Percentiles rank a stretch among this genome's conserved stretches.
Conservation (phyloP, 495 filamentous ascomycete species). For the Tuber umbilicatum region DNA sequence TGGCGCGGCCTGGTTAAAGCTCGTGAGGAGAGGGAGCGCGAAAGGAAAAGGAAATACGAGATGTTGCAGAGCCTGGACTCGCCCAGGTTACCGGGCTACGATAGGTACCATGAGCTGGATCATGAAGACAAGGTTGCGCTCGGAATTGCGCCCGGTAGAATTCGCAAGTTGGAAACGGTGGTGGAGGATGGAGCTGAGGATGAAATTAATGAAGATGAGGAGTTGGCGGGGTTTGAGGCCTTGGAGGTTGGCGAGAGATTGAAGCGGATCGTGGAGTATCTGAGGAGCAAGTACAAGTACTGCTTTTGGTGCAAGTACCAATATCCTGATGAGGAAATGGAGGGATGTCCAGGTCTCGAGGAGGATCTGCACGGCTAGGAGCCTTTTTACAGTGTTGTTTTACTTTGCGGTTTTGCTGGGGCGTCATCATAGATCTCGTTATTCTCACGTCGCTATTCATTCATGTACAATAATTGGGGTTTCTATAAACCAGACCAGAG, state of each 20-base stretch:
- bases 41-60: slow-evolving; percentile 60
- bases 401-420: background rate
- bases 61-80: slow-evolving; percentile 57
- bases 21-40: slow-evolving; percentile 63
- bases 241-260: slow-evolving; percentile 60
- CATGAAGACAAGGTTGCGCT: slow-evolving; percentile 53
- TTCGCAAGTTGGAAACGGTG: background rate
- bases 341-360: slow-evolving; percentile 79
- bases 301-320: slow-evolving; percentile 95
- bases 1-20: slow-evolving; percentile 68
- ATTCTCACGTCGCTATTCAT: background rate
- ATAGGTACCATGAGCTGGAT: slow-evolving; percentile 50
- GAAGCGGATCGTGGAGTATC: slow-evolving; percentile 55
- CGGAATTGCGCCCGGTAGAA: slow-evolving; percentile 39
- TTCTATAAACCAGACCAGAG: background rate
- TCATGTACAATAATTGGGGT: background rate
- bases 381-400: background rate
- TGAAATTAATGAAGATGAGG: slow-evolving; percentile 70
- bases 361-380: slow-evolving; percentile 85
- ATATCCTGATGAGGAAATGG: slow-evolving; percentile 67
- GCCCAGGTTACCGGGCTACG: slow-evolving; percentile 50
- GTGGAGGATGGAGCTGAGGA: slow-evolving; percentile 51
- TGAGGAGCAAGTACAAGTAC: slow-evolving; percentile 67
- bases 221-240: slow-evolving; percentile 76
- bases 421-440: background rate